Percentiles rank a stretch among this genome's conserved stretches.
These are phyloP conservation scores for Juncus effusus DNA, from an alignment of 176 grass and related monocot genomes.

Conservation along the genomic window DNA sequence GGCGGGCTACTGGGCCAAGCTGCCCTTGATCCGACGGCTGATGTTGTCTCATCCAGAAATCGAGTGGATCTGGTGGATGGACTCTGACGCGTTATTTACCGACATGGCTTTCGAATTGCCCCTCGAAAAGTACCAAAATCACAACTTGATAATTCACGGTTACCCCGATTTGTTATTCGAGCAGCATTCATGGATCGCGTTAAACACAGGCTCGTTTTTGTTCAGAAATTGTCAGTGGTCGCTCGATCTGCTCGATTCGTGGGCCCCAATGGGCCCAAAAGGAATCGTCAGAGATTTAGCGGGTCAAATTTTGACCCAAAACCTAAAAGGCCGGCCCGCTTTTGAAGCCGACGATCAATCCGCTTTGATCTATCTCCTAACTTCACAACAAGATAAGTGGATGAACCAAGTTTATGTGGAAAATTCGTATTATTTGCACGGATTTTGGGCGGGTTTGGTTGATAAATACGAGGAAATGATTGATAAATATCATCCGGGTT, in stretches of 20 bases:
- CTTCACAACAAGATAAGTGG: conserved; percentile 53
- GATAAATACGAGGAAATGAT: conserved; percentile 53
- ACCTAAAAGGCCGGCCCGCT: conserved; percentile 44
- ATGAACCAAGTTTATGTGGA: conserved; percentile 59
- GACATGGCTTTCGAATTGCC: conserved; percentile 84
- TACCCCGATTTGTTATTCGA: conserved; percentile 42
- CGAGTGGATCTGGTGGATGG: conserved; percentile 91
- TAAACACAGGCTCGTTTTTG: conserved; percentile 65
- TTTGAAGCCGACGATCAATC: conserved; percentile 82
- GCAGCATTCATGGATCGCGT: conserved; percentile 44
- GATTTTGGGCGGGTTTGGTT: conserved; percentile 50
- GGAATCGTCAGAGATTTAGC: conserved; percentile 44
- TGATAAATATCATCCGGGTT: conserved; percentile 62
- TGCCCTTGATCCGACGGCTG: conserved; percentile 50
- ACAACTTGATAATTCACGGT: conserved; percentile 57
- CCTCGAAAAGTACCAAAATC: conserved; percentile 30
- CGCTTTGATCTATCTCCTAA: conserved; percentile 61
- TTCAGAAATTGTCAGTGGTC: conserved; percentile 88
- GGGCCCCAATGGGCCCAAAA: conserved; percentile 63
- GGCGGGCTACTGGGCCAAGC: conserved; percentile 59
- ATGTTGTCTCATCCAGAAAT: conserved; percentile 81
- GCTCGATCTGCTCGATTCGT: conserved; percentile 60
- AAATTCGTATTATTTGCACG: conserved; percentile 64
- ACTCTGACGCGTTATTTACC: conserved; percentile 63
- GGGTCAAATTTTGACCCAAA: conserved; percentile 42